Percentiles rank a stretch among this genome's conserved stretches.
These are phyloP conservation scores for Cladosporium sp. DNA, from an alignment of 2,329 filamentous ascomycete species.

Conservation along the genomic window DNA sequence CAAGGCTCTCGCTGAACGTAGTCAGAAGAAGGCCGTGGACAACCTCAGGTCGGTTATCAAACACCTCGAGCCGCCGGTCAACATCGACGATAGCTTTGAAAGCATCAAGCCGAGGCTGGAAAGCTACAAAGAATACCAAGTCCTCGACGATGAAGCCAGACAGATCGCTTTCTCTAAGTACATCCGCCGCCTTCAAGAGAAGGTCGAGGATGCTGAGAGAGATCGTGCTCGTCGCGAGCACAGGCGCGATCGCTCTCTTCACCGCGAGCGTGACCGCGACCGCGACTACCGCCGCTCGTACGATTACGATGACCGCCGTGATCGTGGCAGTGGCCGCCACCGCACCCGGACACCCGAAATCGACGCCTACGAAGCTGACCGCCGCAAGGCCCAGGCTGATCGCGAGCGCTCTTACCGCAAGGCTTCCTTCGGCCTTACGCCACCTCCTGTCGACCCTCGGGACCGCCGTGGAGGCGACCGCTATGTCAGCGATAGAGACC, in stretches of 20 bases:
- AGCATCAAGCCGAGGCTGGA: conserved; percentile 75
- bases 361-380: conserved; percentile 92
- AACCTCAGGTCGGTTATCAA: conserved; percentile 82
- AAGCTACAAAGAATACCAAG: conserved; percentile 78
- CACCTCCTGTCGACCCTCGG: conserved; percentile 31
- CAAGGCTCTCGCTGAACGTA: conserved; percentile 73
- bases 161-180: conserved; percentile 86
- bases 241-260: conserved; percentile 39
- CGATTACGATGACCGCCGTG: conserved; percentile 44
- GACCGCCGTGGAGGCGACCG: conserved; percentile 24
- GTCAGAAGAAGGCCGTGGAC: conserved; percentile 80
- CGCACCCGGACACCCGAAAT: conserved; percentile 74
- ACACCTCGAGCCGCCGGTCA: conserved; percentile 80
- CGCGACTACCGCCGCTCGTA: conserved; percentile 33
- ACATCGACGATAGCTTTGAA: conserved; percentile 78
- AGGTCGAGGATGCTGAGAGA: conserved; percentile 73
- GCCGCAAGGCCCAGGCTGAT: conserved; percentile 87
- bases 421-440: conserved; percentile 40
- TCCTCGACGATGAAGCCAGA: conserved; percentile 78
- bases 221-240: conserved; percentile 41
- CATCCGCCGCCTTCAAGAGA: conserved; percentile 84
- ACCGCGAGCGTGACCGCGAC: conserved; percentile 35
- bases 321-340: conserved; percentile 35
- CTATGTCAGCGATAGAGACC: conserved; percentile 30
- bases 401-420: conserved; percentile 92